These are phyloP conservation scores for Candida ovalis DNA, from an alignment of 805 yeast species.

Conservation along the genomic window DNA sequence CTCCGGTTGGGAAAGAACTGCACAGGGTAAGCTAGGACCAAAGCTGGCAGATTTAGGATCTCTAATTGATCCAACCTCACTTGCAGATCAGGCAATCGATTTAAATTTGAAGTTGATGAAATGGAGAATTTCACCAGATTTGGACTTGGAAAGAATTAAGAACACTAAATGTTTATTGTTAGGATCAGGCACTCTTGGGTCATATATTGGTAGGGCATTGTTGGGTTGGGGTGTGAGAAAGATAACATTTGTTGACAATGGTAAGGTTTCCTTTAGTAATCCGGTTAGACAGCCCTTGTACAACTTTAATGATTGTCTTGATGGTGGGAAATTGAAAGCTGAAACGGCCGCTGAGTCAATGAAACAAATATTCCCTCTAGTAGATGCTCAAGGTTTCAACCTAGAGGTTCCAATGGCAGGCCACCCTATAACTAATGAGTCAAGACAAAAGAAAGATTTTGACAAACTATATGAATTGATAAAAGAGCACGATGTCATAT, in stretches of 20 bases:
- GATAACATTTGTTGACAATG: constrained; percentile 87
- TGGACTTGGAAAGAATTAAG: constrained; percentile 65
- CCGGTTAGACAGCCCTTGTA: constrained; percentile 94
- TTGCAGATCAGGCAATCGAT: constrained; percentile 91
- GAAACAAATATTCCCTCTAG: constrained; percentile 74
- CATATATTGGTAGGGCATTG: constrained; percentile 80
- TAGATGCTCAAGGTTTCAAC: constrained; percentile 55
- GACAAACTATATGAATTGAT: constrained; percentile 50
- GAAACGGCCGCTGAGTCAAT: constrained; percentile 69
- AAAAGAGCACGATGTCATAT: constrained; percentile 68
- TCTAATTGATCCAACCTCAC: constrained; percentile 71
- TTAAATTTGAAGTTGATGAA: constrained; percentile 89
- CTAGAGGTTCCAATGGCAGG: constrained; percentile 96
- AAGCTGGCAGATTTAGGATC: constrained; percentile 79
- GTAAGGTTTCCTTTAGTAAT: constrained; percentile 84
- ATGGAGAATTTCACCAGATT: constrained; percentile 88
- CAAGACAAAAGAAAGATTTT: constrained; percentile 46
- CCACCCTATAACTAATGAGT: constrained; percentile 67
- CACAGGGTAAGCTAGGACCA: constrained; percentile 70
- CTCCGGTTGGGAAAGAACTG: constrained; percentile 90
- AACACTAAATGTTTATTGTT: constrained; percentile 63
- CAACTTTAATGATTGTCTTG: constrained; percentile 72
- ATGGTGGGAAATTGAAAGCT: constrained; percentile 78
- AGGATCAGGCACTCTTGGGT: constrained; percentile 97
- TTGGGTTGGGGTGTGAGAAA: constrained; percentile 93